A percentile compares a stretch with the other conserved stretches of the same genome.
phyloP scores from a whole-genome alignment of 345 rosid genomes.

The Reutealis trisperma region DNA sequence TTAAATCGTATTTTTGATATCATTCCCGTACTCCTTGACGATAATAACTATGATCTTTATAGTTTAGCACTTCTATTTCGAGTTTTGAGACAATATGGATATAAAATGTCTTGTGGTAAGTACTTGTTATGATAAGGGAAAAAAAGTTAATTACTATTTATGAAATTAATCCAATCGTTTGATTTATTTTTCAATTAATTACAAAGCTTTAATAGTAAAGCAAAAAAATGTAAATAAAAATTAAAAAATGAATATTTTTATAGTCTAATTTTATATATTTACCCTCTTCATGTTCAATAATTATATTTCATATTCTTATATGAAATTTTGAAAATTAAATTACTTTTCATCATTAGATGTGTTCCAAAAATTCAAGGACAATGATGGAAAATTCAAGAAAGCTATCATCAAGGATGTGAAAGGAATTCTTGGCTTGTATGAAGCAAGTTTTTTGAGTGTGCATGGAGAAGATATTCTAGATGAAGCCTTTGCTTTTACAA shows the following conservation, averaged over 20 bases:
- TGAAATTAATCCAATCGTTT: too few species aligned
- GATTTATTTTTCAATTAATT: too few species aligned
- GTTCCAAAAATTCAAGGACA: conserved; percentile 8
- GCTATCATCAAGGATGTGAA: background rate
- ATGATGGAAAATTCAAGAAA: background rate
- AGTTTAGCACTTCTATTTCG: background rate
- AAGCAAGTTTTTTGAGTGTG: background rate
- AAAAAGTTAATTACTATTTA: too few species aligned
- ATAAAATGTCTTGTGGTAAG: background rate
- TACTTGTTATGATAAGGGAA: background rate
- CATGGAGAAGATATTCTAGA: conserved; percentile 3
- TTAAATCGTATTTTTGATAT: background rate
- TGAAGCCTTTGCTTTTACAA: conserved; percentile 1
- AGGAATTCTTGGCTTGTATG: conserved; percentile 1
- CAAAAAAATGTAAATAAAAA: too few species aligned
- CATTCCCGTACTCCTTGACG: background rate
- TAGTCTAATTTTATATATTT: too few species aligned
- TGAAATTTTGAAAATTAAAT: too few species aligned
- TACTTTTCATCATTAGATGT: background rate
- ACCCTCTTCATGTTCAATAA: too few species aligned
- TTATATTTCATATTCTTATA: too few species aligned
- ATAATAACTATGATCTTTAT: background rate
- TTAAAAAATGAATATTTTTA: too few species aligned
- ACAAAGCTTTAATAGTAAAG: too few species aligned
- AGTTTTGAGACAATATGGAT: too few species aligned